A percentile compares a stretch with the other conserved stretches of the same genome.
phyloP scores from a whole-genome alignment of 768 basidiomycete genomes.

The Rhizopogon vinicolor region DNA sequence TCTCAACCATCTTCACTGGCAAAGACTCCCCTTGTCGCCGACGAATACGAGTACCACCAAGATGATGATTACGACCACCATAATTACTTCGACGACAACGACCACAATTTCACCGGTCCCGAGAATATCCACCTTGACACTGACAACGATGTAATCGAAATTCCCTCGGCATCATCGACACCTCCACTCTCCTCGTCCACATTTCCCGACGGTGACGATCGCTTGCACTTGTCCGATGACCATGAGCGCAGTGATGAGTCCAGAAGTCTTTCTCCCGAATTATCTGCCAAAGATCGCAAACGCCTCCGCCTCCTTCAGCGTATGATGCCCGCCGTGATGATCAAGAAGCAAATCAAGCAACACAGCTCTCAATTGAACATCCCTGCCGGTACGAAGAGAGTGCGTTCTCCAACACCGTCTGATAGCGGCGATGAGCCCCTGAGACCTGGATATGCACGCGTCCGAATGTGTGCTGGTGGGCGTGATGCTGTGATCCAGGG shows the following conservation, averaged over 20 bases:
- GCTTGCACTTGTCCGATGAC: constrained; percentile 7
- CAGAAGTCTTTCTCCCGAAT: constrained; percentile 5
- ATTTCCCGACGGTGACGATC: not conserved
- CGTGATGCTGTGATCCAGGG: constrained; percentile 45
- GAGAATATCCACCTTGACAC: not conserved
- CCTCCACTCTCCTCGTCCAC: constrained; percentile 6
- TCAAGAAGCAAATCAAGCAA: constrained; percentile 28
- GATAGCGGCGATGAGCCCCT: constrained; percentile 35
- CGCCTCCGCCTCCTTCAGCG: constrained; percentile 34
- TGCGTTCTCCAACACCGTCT: constrained; percentile 8
- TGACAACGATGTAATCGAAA: constrained; percentile 2
- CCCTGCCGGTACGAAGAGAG: not conserved
- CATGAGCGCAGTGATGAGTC: constrained; percentile 2
- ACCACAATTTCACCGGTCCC: no score
- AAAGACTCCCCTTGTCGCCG: not conserved
- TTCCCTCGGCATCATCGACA: constrained; percentile 11
- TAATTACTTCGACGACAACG: constrained; percentile 3
- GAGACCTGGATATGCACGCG: constrained; percentile 49
- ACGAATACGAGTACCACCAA: constrained; percentile 7
- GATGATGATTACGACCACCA: constrained; percentile 11
- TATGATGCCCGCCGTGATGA: constrained; percentile 55
- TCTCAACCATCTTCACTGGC: not conserved
- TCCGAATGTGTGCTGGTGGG: constrained; percentile 29
- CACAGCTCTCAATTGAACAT: not conserved
- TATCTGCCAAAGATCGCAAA: constrained; percentile 30